Conservation (phyloP, 2,329 filamentous ascomycete species). For the Paracorniculantispora psalliotae region DNA sequence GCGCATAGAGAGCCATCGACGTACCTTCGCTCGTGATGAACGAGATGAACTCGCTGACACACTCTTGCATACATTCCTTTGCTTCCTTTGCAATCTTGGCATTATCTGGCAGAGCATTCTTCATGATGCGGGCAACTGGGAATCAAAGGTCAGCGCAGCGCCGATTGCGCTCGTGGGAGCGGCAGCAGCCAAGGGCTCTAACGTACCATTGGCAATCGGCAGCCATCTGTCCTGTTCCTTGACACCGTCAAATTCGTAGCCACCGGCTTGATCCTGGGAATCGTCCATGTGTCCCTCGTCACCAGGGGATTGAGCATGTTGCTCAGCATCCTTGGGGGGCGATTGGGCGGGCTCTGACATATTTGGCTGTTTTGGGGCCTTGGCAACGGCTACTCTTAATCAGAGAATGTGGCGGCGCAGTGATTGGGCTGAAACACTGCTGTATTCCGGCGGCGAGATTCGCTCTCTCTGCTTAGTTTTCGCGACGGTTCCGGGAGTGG, state of each 20-base stretch:
- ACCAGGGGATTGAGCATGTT: slow-evolving; percentile 86
- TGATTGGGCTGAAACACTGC: slow-evolving; percentile 9
- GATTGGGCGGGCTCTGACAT: slow-evolving; percentile 85
- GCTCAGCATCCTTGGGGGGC: slow-evolving; percentile 93
- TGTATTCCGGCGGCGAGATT: slow-evolving; percentile 1
- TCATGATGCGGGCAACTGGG: slow-evolving; percentile 99
- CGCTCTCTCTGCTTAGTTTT: too few species aligned
- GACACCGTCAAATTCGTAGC: slow-evolving; percentile 87
- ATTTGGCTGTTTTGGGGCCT: slow-evolving; percentile 61
- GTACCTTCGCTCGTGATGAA: slow-evolving; percentile 98
- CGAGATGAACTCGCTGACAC: slow-evolving; percentile 98
- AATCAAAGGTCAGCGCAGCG: slow-evolving; percentile 32
- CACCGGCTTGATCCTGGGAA: slow-evolving; percentile 68
- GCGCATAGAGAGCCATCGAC: slow-evolving; percentile 28
- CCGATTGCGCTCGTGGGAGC: neutral
- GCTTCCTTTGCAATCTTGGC: slow-evolving; percentile 99
- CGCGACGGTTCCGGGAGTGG: neutral
- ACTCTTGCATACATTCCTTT: slow-evolving; percentile 99
- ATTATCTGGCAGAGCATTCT: slow-evolving; percentile 92
- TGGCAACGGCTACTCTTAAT: slow-evolving; percentile 21
- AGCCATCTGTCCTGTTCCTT: slow-evolving; percentile 99
- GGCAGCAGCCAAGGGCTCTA: neutral
- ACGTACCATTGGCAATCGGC: slow-evolving; percentile 99
- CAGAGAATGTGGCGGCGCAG: slow-evolving; percentile 49
- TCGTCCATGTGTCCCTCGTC: slow-evolving; percentile 95